Evolutionary conservation across 441 rosid species (phyloP), one percentile per base, ranked within the genome.

Genomic region (Populus tomentosa): DNA sequence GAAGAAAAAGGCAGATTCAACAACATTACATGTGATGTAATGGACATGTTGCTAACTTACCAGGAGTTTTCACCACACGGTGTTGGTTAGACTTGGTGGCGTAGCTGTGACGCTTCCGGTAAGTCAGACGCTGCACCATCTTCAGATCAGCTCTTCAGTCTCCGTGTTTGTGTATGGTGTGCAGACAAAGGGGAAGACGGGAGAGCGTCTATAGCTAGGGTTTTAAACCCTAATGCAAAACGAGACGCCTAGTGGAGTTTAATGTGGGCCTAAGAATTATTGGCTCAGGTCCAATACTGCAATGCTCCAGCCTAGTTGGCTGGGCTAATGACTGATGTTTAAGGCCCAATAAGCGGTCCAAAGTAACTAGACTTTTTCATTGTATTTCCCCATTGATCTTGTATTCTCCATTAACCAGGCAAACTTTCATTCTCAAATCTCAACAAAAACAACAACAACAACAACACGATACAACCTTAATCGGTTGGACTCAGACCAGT

Each of bases 31-130:
- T 23, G 32, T 21, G 11, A 23, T n/a, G 28, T 3, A 64, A 23
- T 21, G 32, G 28, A 66, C 13, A 67, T 2, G 78, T 23, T 11
- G 50, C 5, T 40, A 23, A 40, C 13, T 79, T 87, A 87, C 92
- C 92, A 2, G 92, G 92, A 63, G 92, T 89, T 74, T 89, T 89
- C 78, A 88, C 91, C 32, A 88, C 79, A 64, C 91, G 80, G 78
- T 88, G 90, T 83, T 87, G 90, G 83, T 88, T 89, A 33, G 92
- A 89, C 67, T 84, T 89, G 42, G 92, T 89, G 84, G 92, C 92
- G 65, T 89, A 89, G 87, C 90, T 87, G 75, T 89, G 92, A 77
- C 90, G 84, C 70, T 81, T 82, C 68, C 92, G 84, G 53, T 89
- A 89, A 1, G 92, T 89, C 18, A 89, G 87, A 30, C 92, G 86